These are phyloP conservation scores for Zostera marina DNA, from an alignment of 116 monocot genomes.

Conservation along the genomic window DNA sequence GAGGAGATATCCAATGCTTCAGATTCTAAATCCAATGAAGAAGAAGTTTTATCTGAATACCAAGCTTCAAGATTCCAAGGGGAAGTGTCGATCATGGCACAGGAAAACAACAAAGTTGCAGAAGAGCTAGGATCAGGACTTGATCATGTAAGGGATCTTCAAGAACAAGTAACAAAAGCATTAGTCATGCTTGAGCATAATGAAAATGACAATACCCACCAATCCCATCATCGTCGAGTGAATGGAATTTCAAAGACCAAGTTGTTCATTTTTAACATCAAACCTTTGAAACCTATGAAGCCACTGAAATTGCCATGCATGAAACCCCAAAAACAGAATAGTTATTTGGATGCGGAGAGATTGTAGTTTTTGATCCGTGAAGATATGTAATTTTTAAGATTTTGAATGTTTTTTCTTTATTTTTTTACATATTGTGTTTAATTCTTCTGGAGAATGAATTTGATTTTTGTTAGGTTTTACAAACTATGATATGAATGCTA, in stretches of 20 bases:
- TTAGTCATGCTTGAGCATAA: constrained; percentile 17
- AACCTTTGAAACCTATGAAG: constrained; percentile 46
- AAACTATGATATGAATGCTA: too few species aligned
- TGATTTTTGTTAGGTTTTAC: too few species aligned
- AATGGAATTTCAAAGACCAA: constrained; percentile 13
- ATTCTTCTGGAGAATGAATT: too few species aligned
- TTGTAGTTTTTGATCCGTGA: constrained; percentile 10
- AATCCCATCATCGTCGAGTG: constrained; percentile 13
- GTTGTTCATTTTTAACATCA: constrained; percentile 49
- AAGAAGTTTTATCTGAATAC: constrained; percentile 36
- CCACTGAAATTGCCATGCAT: constrained; percentile 48
- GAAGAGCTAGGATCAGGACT: constrained; percentile 49
- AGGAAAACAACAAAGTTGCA: constrained; percentile 71
- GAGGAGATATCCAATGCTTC: constrained; percentile 57
- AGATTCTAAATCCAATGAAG: constrained; percentile 3
- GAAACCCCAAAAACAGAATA: constrained; percentile 48
- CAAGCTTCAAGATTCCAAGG: constrained; percentile 83
- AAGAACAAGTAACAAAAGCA: constrained; percentile 31
- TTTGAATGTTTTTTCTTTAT: too few species aligned
- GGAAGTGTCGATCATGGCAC: constrained; percentile 66
- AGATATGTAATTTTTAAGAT: too few species aligned
- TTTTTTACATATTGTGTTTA: too few species aligned
- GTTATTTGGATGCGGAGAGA: constrained; percentile 6
- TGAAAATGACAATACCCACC: background rate
- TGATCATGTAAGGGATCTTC: constrained; percentile 38